Evolutionary conservation across 2,329 filamentous ascomycete species (phyloP).

Genomic region (Fusarium goolgardi): DNA sequence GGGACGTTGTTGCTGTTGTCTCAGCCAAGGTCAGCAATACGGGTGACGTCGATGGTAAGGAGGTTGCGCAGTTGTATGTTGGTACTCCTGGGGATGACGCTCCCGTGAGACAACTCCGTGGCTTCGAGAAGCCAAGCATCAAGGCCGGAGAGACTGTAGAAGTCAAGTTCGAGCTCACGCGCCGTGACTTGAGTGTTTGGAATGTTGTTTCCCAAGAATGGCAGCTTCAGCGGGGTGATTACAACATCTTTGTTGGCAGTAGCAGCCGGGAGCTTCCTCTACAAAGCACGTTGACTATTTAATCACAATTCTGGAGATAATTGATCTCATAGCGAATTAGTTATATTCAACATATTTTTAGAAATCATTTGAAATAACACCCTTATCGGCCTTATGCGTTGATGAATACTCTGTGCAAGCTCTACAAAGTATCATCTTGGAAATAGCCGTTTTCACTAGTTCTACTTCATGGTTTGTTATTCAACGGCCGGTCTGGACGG

Average conservation of each 20-base stretch:
- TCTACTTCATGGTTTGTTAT: neutral
- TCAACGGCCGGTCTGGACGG: accelerated
- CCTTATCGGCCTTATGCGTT: neutral
- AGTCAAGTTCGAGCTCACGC: neutral
- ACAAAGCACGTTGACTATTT: accelerated
- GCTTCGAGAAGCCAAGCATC: slow-evolving; percentile 7
- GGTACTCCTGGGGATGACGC: neutral
- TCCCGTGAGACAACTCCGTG: slow-evolving; percentile 10
- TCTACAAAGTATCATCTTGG: neutral
- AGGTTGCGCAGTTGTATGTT: slow-evolving; percentile 19
- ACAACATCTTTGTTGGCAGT: slow-evolving; percentile 7
- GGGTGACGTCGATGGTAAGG: neutral
- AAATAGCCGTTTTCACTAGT: neutral
- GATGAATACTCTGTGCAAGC: accelerated
- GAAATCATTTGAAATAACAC: too few species aligned
- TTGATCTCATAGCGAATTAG: neutral
- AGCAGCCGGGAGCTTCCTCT: slow-evolving; percentile 22
- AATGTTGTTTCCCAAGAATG: slow-evolving; percentile 15
- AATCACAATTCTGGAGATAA: neutral
- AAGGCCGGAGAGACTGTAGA: neutral
- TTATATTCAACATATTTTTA: neutral
- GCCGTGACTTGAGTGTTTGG: slow-evolving; percentile 16
- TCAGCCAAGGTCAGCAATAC: slow-evolving; percentile 2
- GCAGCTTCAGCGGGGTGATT: slow-evolving; percentile 14
- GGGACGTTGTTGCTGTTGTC: slow-evolving; percentile 9